Evolutionary conservation across 495 filamentous ascomycete genomes (phyloP), one percentile per base, ranked within the genome.

Genomic region (Neurospora sp.): DNA sequence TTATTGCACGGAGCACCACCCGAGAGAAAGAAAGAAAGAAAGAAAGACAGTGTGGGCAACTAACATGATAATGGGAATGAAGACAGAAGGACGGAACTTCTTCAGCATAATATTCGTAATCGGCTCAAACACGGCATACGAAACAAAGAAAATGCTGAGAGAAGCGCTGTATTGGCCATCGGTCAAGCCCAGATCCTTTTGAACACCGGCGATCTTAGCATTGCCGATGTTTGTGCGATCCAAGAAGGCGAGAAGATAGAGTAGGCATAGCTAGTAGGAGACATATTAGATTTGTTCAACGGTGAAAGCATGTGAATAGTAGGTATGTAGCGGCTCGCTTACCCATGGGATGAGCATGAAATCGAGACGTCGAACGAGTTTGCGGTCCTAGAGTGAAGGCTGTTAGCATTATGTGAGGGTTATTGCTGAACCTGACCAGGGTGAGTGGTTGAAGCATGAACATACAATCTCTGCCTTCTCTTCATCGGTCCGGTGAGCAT

Each of bases 71-170:
- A 89, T 88, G 17, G 90, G 90, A 69, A 89, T 86, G 72, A 88
- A 89, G 65, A 87, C 70, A 38, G 83, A 85, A 1, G 87, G 87
- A n/a, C 83, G 78, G 68, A 91, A 78, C 4, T 83, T 85, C 82
- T 98, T 98, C 72, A 98, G 89, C 27, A 98, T 81, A 69, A 98
- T 80, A 79, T 98, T 98, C 53, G 94, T 96, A 41, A 94, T 73
- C 0, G 94, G 94, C 84, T 97, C 94, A 73, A 94, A 93, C 45
- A 94, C 81, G 44, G 93, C 86, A 81, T 98, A 98, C 27, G 93
- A 96, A 37, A 97, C 87, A 84, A 98, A 98, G 83, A 97, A 98
- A 76, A 97, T 91, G 42, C 91, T 90, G 1, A 97, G 86, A 5
- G 89, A 84, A 10, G 86, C 86, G 79, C 95, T 96, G 82, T 94